Conservation (phyloP, 2,329 filamentous ascomycete species). For the Ophiostoma quercus region DNA sequence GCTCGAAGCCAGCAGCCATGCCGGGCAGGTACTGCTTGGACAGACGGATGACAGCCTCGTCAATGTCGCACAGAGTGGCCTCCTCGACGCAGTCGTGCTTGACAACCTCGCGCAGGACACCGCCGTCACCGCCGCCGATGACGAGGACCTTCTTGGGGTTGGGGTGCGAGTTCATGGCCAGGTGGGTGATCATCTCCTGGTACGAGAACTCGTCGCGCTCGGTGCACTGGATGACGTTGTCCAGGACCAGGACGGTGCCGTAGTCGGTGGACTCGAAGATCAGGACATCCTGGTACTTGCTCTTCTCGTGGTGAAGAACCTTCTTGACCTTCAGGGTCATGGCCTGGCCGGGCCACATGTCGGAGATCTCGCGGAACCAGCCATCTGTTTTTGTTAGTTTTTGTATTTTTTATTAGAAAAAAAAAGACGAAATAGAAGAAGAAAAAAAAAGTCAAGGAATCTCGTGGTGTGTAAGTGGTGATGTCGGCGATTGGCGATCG, state of each 20-base stretch:
- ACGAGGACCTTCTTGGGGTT: conserved; percentile 98
- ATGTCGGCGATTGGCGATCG: background rate
- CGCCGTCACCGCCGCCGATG: conserved; percentile 95
- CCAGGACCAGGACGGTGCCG: conserved; percentile 90
- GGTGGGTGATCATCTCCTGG: conserved; percentile 99
- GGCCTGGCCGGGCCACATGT: conserved; percentile 98
- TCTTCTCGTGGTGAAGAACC: conserved; percentile 98
- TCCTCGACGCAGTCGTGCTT: conserved; percentile 98
- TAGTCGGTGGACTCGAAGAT: conserved; percentile 98
- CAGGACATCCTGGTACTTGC: conserved; percentile 96
- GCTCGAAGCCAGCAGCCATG: conserved; percentile 89
- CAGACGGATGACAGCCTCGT: conserved; percentile 96
- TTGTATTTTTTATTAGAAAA: background rate
- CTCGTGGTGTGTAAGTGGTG: background rate
- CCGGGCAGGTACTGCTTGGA: conserved; percentile 96
- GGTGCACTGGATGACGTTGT: conserved; percentile 98
- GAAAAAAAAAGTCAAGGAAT: conserved; percentile 10
- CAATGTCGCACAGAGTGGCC: conserved; percentile 95
- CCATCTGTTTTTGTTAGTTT: conserved; percentile 61
- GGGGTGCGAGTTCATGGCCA: conserved; percentile 97
- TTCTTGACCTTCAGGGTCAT: conserved; percentile 98
- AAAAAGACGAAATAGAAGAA: background rate
- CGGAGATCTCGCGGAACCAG: conserved; percentile 98
- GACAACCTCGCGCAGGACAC: conserved; percentile 95
- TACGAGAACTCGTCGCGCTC: conserved; percentile 99